Conservation (phyloP, 176 grass and related monocot genomes). For the Urochloa ruziziensis region DNA sequence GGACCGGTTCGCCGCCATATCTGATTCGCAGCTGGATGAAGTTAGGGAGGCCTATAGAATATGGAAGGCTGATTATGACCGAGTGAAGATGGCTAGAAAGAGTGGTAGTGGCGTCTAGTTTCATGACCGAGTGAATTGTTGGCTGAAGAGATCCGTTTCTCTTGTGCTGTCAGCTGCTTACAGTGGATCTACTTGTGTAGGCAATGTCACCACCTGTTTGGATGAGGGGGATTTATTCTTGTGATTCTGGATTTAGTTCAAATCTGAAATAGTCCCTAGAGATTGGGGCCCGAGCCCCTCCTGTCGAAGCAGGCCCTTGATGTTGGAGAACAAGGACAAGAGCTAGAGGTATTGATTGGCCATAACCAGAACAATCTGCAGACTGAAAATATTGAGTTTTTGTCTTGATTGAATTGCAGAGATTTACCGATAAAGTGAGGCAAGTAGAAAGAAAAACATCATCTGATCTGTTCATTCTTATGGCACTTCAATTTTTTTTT, state of each 20-base stretch:
- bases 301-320: neutral
- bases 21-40: constrained; percentile 66
- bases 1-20: constrained; percentile 57
- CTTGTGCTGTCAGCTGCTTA: neutral
- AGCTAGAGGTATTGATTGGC: neutral
- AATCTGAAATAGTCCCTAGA: neutral
- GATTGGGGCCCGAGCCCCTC: neutral
- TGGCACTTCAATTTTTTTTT: neutral
- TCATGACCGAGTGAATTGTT: neutral
- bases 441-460: neutral
- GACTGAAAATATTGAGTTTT: neutral
- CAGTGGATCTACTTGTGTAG: neutral
- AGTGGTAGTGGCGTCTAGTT: neutral
- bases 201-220: neutral
- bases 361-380: neutral
- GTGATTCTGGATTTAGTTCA: neutral
- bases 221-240: neutral
- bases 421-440: neutral
- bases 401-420: neutral
- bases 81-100: constrained; percentile 36
- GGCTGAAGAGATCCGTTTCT: neutral
- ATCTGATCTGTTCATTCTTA: neutral
- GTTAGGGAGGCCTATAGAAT: constrained; percentile 58
- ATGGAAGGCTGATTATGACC: constrained; percentile 70
- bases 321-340: neutral